Percentiles rank a stretch among this genome's conserved stretches.
Evolutionary conservation across 139 green algal genomes (phyloP).

Genomic region (Closterium sp.): DNA sequence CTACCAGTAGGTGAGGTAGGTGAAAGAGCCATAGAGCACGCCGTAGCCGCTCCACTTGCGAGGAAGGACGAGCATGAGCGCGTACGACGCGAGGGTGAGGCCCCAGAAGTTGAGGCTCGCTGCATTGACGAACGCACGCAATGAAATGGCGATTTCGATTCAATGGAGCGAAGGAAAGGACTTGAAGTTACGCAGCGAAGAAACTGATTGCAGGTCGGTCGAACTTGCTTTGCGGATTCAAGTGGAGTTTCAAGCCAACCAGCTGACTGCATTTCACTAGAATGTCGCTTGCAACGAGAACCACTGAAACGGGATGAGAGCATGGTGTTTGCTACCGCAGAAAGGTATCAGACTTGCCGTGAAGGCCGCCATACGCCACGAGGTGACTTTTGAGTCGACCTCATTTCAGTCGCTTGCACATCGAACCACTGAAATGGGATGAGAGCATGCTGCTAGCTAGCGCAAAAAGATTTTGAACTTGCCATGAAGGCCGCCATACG

Average conservation of each 20-base stretch:
- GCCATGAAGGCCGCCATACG: conserved; percentile 23
- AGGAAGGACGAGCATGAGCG: background rate
- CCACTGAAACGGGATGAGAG: background rate
- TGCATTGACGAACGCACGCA: background rate
- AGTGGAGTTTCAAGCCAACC: background rate
- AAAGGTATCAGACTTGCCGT: background rate
- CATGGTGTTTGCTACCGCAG: background rate
- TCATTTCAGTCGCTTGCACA: no score
- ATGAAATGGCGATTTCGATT: background rate
- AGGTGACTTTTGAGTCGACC: no score
- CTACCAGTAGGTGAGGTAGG: conserved; percentile 42
- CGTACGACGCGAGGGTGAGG: background rate
- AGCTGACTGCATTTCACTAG: background rate
- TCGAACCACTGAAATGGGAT: background rate
- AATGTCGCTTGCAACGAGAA: background rate
- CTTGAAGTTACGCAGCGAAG: no score
- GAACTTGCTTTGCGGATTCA: no score
- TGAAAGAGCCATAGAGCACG: conserved; percentile 31
- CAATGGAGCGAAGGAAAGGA: background rate
- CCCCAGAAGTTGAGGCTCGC: background rate
- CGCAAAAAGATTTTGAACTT: background rate
- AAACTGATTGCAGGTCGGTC: no score
- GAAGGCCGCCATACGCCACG: conserved; percentile 17
- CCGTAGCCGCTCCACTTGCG: conserved; percentile 10
- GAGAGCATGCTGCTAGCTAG: background rate